A percentile compares a stretch with the other conserved stretches of the same genome.
Evolutionary conservation across 495 filamentous ascomycete genomes (phyloP).

Genomic region (Aspergillus bridgeri): DNA sequence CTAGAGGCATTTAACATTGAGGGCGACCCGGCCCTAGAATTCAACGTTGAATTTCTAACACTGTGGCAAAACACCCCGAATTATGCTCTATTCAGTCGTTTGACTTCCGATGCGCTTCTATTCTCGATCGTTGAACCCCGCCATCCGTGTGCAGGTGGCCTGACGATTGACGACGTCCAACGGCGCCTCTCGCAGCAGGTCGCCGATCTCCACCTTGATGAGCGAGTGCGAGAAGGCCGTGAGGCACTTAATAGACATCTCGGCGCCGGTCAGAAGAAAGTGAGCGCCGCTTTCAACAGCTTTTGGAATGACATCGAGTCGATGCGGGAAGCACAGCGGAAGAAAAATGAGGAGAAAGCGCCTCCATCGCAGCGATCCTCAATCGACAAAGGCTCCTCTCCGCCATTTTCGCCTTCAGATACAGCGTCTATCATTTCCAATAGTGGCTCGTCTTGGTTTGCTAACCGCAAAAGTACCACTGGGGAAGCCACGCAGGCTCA

Average conservation of each 20-base stretch:
- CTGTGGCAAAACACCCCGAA: conserved; percentile 84
- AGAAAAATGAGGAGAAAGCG: conserved; percentile 57
- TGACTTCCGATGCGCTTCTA: conserved; percentile 77
- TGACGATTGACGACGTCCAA: conserved; percentile 94
- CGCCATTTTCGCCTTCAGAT: conserved; percentile 20
- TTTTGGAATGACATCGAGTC: conserved; percentile 87
- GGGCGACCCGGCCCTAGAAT: conserved; percentile 82
- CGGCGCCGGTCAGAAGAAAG: conserved; percentile 79
- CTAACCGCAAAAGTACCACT: conserved; percentile 36
- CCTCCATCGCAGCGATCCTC: conserved; percentile 35
- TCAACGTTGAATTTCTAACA: conserved; percentile 66
- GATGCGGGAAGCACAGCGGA: conserved; percentile 77
- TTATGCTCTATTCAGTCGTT: conserved; percentile 74
- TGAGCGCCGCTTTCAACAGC: conserved; percentile 76
- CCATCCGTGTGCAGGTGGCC: conserved; percentile 90
- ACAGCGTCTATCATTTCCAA: conserved; percentile 14
- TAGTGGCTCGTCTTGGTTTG: conserved; percentile 22
- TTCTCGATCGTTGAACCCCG: conserved; percentile 92
- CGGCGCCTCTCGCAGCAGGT: conserved; percentile 84
- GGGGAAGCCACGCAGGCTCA: conserved; percentile 63
- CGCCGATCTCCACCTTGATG: conserved; percentile 83
- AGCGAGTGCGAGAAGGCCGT: conserved; percentile 69
- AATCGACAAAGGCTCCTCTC: conserved; percentile 28
- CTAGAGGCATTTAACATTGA: conserved; percentile 53
- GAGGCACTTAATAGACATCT: conserved; percentile 78